phyloP scores from a whole-genome alignment of 257 asterid species.

The Coffea eugenioides region DNA sequence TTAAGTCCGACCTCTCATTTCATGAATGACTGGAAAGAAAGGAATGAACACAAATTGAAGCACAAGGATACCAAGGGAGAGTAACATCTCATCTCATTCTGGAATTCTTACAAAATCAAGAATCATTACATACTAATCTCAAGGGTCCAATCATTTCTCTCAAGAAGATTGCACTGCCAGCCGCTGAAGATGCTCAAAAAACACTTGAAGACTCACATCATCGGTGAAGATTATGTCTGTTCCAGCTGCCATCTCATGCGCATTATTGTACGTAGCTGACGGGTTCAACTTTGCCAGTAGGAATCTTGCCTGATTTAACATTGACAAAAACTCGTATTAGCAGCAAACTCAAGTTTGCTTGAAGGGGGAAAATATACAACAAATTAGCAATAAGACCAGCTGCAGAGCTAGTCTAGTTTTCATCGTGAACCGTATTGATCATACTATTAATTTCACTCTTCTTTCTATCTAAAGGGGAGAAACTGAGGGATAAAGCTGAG shows the following conservation, averaged over 20 bases:
- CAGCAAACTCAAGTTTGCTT: not conserved
- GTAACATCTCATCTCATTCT: conserved; percentile 1
- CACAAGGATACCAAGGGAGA: conserved; percentile 11
- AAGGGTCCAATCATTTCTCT: conserved; percentile 12
- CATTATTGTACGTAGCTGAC: conserved; percentile 86
- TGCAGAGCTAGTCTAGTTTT: not conserved
- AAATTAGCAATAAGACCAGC: not conserved
- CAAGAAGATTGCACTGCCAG: conserved; percentile 91
- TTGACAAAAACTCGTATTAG: conserved; percentile 7
- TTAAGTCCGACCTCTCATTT: conserved; percentile 19
- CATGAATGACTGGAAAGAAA: conserved; percentile 12
- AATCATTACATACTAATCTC: conserved; percentile 1
- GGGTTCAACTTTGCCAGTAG: conserved; percentile 96
- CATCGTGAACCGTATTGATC: not conserved
- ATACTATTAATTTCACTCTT: not conserved
- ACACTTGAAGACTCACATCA: conserved; percentile 90
- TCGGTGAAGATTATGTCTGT: conserved; percentile 91
- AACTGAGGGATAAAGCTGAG: no score
- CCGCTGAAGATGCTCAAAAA: conserved; percentile 92
- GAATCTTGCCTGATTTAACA: conserved; percentile 78
- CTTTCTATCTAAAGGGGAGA: not conserved
- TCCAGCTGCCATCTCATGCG: conserved; percentile 81
- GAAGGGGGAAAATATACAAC: not conserved
- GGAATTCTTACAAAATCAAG: conserved; percentile 12
- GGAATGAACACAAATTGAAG: conserved; percentile 1